A percentile compares a stretch with the other conserved stretches of the same genome.
Conservation (phyloP, 176 grass and related monocot genomes). For the Oryza australiensis region DNA sequence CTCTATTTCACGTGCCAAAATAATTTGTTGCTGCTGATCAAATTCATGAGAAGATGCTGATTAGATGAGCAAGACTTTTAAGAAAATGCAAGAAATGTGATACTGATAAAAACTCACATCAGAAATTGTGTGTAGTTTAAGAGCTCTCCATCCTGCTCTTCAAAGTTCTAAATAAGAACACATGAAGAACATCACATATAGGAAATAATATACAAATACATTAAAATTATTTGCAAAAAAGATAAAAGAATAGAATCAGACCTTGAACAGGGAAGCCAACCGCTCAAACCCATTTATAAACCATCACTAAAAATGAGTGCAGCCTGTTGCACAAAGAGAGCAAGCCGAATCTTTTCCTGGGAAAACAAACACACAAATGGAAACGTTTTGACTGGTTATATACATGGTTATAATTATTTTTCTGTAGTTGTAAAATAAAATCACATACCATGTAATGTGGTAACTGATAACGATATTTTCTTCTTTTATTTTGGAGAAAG, state of each 20-base stretch:
- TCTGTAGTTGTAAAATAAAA: neutral
- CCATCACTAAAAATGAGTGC: conserved; percentile 70
- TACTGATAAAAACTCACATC: no score
- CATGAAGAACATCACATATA: no score
- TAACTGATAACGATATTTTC: neutral
- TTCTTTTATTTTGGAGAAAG: no score
- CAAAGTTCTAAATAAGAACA: no score
- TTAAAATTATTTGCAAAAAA: no score
- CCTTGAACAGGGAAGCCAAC: no score
- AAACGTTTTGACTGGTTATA: neutral
- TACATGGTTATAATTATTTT: neutral
- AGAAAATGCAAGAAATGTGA: neutral
- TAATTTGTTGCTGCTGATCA: conserved; percentile 36
- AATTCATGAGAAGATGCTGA: conserved; percentile 24
- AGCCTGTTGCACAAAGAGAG: conserved; percentile 72
- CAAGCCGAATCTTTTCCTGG: conserved; percentile 74
- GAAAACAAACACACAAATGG: conserved; percentile 10
- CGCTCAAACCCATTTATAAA: no score
- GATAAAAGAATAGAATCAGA: no score
- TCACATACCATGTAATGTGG: neutral
- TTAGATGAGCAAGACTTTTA: conserved; percentile 21
- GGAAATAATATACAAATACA: no score
- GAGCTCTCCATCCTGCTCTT: no score
- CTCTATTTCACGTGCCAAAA: conserved; percentile 38
- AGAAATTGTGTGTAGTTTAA: no score